Evolutionary conservation across 768 basidiomycete genomes (phyloP).

Genomic region (Mycena galericulata): DNA sequence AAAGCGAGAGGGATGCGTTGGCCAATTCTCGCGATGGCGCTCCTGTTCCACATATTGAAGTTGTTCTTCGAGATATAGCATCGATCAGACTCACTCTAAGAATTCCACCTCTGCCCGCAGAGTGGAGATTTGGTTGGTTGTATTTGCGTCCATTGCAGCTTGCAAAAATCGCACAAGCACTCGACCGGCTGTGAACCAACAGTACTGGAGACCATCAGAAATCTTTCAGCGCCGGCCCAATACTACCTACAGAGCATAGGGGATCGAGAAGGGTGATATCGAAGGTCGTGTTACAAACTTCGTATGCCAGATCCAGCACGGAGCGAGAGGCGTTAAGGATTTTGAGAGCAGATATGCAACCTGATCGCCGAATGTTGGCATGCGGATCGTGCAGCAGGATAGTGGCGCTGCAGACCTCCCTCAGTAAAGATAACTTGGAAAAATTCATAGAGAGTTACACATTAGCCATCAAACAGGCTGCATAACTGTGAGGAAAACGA

Average conservation of each 20-base stretch:
- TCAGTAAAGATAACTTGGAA: constrained; percentile 12
- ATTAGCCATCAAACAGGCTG: constrained; percentile 57
- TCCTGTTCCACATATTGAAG: constrained; percentile 47
- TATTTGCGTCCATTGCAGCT: constrained; percentile 69
- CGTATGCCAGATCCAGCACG: constrained; percentile 75
- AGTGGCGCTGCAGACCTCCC: constrained; percentile 58
- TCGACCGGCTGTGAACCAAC: constrained; percentile 77
- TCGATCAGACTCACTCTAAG: constrained; percentile 64
- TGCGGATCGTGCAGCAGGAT: constrained; percentile 85
- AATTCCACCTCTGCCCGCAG: constrained; percentile 75
- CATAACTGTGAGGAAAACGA: constrained; percentile 29
- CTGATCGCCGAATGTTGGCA: constrained; percentile 66
- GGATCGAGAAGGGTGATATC: constrained; percentile 77
- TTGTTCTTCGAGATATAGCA: constrained; percentile 8
- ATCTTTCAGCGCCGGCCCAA: background rate
- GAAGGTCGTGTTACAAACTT: constrained; percentile 76
- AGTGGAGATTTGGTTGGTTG: constrained; percentile 67
- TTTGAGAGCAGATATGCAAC: constrained; percentile 77
- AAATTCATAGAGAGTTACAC: constrained; percentile 45
- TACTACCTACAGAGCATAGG: constrained; percentile 70
- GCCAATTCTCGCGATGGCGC: constrained; percentile 71
- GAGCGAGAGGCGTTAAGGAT: constrained; percentile 75
- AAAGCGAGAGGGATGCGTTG: constrained; percentile 76
- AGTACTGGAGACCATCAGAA: constrained; percentile 55
- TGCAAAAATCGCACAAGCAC: constrained; percentile 76